These are phyloP conservation scores for Knufia petricola DNA, from an alignment of 2,329 filamentous ascomycete genomes.

Conservation along the genomic window DNA sequence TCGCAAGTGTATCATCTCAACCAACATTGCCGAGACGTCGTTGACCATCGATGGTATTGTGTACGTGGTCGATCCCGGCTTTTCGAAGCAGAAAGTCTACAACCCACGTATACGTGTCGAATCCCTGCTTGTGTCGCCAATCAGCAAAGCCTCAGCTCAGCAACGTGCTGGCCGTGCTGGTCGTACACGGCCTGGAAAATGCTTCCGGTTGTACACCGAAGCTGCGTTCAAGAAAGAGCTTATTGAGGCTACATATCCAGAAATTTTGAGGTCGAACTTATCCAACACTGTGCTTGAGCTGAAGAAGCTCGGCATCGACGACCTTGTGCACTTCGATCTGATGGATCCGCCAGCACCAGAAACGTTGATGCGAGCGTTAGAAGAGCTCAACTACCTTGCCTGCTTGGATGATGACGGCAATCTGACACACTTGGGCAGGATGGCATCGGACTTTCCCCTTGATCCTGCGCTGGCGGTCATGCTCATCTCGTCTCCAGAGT, in stretches of 20 bases:
- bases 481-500: constrained; percentile 94
- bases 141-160: constrained; percentile 94
- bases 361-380: constrained; percentile 93
- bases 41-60: constrained; percentile 98
- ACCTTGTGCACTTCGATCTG: constrained; percentile 94
- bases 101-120: constrained; percentile 95
- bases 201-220: constrained; percentile 94
- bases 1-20: constrained; percentile 88
- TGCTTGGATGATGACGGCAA: constrained; percentile 95
- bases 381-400: constrained; percentile 94
- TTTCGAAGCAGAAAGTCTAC: constrained; percentile 99
- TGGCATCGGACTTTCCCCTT: constrained; percentile 90
- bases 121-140: constrained; percentile 92
- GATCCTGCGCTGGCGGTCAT: constrained; percentile 93
- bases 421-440: constrained; percentile 70
- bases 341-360: constrained; percentile 98
- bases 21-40: constrained; percentile 95
- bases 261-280: constrained; percentile 89
- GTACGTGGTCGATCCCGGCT: constrained; percentile 97
- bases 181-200: constrained; percentile 96
- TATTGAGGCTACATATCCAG: constrained; percentile 93
- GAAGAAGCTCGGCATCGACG: constrained; percentile 88
- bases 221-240: constrained; percentile 94
- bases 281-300: constrained; percentile 90
- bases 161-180: constrained; percentile 97